Conservation (phyloP, 2,329 filamentous ascomycete genomes). For the Penicillium sp. region DNA sequence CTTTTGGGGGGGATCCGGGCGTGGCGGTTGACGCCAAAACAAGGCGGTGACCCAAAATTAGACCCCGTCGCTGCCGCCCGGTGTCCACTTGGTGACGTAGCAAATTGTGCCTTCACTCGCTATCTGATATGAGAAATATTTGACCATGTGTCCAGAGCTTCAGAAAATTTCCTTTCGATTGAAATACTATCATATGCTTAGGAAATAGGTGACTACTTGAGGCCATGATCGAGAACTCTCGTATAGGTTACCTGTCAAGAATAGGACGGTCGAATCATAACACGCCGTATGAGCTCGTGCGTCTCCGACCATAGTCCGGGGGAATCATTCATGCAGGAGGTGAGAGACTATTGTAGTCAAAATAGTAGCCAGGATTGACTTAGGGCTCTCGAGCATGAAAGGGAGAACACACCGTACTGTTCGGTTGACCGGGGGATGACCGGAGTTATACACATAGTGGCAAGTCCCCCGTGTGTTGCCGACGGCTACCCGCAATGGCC, state of each 20-base stretch:
- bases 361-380: neutral
- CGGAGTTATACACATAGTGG: conserved; percentile 9
- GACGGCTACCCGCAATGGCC: conserved; percentile 28
- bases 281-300: neutral
- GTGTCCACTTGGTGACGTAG: conserved; percentile 28
- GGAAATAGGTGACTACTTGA: neutral
- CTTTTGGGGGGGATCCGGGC: neutral
- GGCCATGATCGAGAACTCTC: neutral
- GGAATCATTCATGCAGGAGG: neutral
- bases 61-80: conserved; percentile 13
- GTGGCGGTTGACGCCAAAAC: conserved; percentile 3
- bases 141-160: neutral
- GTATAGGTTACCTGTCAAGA: neutral
- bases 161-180: neutral
- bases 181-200: neutral
- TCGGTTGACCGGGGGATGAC: conserved; percentile 7
- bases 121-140: neutral
- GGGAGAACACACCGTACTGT: neutral
- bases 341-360: neutral
- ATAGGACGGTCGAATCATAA: neutral
- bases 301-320: neutral
- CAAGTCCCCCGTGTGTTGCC: conserved; percentile 14
- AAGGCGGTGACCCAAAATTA: conserved; percentile 6
- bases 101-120: conserved; percentile 6
- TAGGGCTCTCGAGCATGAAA: neutral